These are phyloP conservation scores for Vaucheria bursata DNA, from an alignment of 352 stramenopile species.

Conservation along the genomic window DNA sequence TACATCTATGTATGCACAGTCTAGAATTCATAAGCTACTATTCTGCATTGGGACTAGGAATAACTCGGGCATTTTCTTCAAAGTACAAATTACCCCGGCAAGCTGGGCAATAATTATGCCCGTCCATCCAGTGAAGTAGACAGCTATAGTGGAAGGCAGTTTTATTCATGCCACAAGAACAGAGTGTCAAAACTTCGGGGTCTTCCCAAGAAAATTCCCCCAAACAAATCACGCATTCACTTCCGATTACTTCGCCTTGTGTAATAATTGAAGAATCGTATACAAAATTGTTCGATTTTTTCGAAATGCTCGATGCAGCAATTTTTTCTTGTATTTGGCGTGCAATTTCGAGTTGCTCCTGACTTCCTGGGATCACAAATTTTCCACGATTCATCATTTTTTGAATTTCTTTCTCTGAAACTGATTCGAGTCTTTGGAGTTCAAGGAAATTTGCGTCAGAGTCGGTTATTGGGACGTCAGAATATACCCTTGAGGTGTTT, in stretches of 20 bases:
- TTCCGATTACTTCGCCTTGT: conserved; percentile 4
- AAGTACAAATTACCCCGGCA: conserved; percentile 14
- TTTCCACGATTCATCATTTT: no score
- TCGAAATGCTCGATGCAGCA: not conserved
- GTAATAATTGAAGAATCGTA: no score
- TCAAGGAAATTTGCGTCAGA: no score
- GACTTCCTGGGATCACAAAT: not conserved
- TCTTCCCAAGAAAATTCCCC: conserved; percentile 30
- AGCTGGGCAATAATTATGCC: conserved; percentile 19
- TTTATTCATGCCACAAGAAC: conserved; percentile 31
- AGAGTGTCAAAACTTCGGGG: conserved; percentile 30
- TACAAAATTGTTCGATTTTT: not conserved
- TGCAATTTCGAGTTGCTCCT: not conserved
- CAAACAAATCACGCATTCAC: conserved; percentile 39
- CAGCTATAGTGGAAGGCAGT: conserved; percentile 34
- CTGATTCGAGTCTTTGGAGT: no score
- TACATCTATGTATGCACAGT: no score
- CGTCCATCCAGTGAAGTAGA: conserved; percentile 22
- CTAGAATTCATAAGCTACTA: no score
- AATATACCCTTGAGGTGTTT: no score
- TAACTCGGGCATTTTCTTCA: no score
- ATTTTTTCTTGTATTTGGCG: not conserved
- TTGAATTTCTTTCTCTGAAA: no score
- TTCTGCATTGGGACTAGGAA: no score
- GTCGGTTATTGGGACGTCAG: no score